A percentile compares a stretch with the other conserved stretches of the same genome.
These are phyloP conservation scores for Plicaturopsis crispa DNA, from an alignment of 768 basidiomycete species.

Conservation along the genomic window DNA sequence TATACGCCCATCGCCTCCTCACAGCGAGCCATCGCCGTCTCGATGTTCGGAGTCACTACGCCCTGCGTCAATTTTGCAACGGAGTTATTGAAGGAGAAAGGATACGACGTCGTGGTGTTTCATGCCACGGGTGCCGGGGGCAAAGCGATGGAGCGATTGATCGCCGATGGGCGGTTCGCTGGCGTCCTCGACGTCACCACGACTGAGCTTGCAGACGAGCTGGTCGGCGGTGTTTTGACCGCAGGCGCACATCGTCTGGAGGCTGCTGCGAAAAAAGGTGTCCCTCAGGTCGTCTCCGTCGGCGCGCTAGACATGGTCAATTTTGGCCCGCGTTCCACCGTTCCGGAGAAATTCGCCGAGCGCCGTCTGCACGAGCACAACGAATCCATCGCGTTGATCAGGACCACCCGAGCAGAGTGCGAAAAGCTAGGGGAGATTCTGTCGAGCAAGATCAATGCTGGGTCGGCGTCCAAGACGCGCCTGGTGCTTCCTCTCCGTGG, in stretches of 20 bases:
- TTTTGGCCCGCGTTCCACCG: constrained; percentile 20
- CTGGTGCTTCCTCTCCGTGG: constrained; percentile 18
- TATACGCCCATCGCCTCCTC: background rate
- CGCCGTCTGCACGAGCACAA: constrained; percentile 18
- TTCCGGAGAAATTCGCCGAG: constrained; percentile 12
- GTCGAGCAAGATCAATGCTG: constrained; percentile 12
- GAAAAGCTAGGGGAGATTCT: constrained; percentile 14
- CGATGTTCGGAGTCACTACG: constrained; percentile 22
- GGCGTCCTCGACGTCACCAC: constrained; percentile 24
- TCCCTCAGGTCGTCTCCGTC: constrained; percentile 22
- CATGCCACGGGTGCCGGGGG: constrained; percentile 22
- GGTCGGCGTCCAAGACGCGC: constrained; percentile 10
- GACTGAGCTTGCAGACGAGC: constrained; percentile 23
- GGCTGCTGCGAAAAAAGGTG: constrained; percentile 11
- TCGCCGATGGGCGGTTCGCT: constrained; percentile 14
- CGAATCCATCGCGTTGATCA: constrained; percentile 20
- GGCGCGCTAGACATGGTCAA: constrained; percentile 27
- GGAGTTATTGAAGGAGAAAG: constrained; percentile 13
- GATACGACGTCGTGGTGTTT: constrained; percentile 16
- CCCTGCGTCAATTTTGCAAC: constrained; percentile 15
- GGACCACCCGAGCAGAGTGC: constrained; percentile 19
- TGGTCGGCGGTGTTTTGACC: constrained; percentile 19
- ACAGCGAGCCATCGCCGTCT: constrained; percentile 10
- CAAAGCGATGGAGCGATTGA: constrained; percentile 20
- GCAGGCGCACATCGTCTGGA: constrained; percentile 20